These are phyloP conservation scores for Macrolepiota albuminosa DNA, from an alignment of 768 basidiomycete genomes.

Conservation along the genomic window DNA sequence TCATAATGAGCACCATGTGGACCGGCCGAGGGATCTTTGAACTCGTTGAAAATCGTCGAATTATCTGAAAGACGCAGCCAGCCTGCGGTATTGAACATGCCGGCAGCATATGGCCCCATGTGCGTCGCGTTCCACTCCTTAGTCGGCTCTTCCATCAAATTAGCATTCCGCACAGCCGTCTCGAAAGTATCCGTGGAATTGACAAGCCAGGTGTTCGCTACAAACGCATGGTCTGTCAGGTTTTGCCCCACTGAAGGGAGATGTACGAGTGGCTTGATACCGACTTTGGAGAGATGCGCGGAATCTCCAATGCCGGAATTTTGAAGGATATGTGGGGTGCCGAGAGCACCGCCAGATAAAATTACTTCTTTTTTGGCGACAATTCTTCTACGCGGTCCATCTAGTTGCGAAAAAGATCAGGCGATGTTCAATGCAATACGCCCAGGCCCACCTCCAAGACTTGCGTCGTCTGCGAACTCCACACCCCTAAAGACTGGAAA, in stretches of 20 bases:
- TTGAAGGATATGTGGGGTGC: slow-evolving; percentile 25
- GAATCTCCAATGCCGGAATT: slow-evolving; percentile 26
- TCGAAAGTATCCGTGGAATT: slow-evolving; percentile 24
- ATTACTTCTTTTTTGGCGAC: slow-evolving; percentile 29
- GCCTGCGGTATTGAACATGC: slow-evolving; percentile 17
- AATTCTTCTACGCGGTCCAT: slow-evolving; percentile 10
- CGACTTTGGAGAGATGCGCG: slow-evolving; percentile 10
- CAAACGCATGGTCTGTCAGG: slow-evolving; percentile 25
- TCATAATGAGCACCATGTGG: slow-evolving; percentile 24
- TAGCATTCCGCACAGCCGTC: slow-evolving; percentile 16
- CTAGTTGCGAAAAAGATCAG: neutral
- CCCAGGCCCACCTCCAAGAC: neutral
- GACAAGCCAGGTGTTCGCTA: slow-evolving; percentile 23
- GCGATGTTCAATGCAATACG: neutral
- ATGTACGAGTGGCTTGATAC: slow-evolving; percentile 20
- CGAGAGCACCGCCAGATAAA: slow-evolving; percentile 26
- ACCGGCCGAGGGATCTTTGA: slow-evolving; percentile 25
- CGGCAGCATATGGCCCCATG: slow-evolving; percentile 16
- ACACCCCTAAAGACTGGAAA: slow-evolving; percentile 20
- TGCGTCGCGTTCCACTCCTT: slow-evolving; percentile 17
- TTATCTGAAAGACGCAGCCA: slow-evolving; percentile 22
- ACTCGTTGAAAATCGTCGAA: slow-evolving; percentile 16
- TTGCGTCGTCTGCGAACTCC: slow-evolving; percentile 15
- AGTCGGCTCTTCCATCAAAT: slow-evolving; percentile 13
- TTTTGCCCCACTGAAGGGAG: slow-evolving; percentile 28